Conservation (phyloP, 257 asterid species). For the Solanum medicagineum region DNA sequence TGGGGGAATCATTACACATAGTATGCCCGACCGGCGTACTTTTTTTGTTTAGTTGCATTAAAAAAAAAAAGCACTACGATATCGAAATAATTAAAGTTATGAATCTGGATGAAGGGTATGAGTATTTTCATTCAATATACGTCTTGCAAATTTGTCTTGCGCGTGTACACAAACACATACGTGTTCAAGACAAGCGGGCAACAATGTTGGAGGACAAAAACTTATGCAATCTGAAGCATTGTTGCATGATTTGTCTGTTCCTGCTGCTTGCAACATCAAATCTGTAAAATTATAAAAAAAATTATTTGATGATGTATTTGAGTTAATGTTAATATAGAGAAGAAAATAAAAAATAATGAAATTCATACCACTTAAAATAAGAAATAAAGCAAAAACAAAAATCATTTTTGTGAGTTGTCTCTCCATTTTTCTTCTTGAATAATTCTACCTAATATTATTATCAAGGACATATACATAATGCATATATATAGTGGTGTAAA, state of each 20-base stretch:
- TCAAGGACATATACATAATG: not conserved
- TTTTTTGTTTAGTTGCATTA: too few relatives aligned
- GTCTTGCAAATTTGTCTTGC: not conserved
- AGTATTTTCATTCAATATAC: not conserved
- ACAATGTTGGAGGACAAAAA: not conserved
- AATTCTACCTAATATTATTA: not conserved
- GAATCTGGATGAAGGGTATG: not conserved
- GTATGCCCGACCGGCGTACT: too few relatives aligned
- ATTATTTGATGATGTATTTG: too few relatives aligned
- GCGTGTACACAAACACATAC: not conserved
- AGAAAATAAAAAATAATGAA: not conserved
- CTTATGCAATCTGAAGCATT: not conserved
- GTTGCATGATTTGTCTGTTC: not conserved
- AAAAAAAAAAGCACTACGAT: not conserved
- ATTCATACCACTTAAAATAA: not conserved
- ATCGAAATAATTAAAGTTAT: not conserved
- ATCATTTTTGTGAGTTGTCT: not conserved
- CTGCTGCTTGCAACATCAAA: not conserved
- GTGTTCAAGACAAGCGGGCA: not conserved
- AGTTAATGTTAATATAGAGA: not conserved
- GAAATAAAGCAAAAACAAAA: not conserved
- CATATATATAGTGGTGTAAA: not conserved
- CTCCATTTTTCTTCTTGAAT: not conserved
- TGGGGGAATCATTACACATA: too few relatives aligned
- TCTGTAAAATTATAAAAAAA: not conserved